Conservation (phyloP, 192 early-diverging fungal species). For the Coemansia interrupta region DNA sequence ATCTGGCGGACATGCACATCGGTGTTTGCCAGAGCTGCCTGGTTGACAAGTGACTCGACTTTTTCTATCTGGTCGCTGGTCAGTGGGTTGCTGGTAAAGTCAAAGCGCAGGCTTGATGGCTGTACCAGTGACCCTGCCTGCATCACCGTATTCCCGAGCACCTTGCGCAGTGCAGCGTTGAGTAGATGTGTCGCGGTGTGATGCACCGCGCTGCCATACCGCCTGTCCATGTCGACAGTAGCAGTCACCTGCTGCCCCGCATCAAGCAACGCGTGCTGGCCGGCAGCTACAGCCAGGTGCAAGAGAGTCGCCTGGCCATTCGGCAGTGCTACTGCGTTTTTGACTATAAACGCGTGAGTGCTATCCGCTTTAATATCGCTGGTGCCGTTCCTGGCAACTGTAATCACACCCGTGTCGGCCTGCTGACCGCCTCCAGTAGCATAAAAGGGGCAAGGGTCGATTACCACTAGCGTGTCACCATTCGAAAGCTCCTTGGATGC, state of each 20-base stretch:
- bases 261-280: conserved; percentile 71
- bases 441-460: conserved; percentile 95
- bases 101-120: conserved; percentile 88
- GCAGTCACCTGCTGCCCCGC: conserved; percentile 62
- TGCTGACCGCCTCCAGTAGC: conserved; percentile 92
- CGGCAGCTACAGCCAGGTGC: conserved; percentile 76
- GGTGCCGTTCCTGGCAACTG: conserved; percentile 47
- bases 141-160: conserved; percentile 67
- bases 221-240: conserved; percentile 80
- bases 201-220: conserved; percentile 86
- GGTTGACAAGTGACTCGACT: conserved; percentile 73
- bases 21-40: conserved; percentile 69
- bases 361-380: conserved; percentile 17
- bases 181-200: conserved; percentile 96
- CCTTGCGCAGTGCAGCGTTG: conserved; percentile 85
- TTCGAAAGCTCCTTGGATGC: conserved; percentile 27
- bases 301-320: conserved; percentile 82
- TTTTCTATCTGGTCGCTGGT: conserved; percentile 59
- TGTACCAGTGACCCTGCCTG: conserved; percentile 95
- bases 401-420: conserved; percentile 79
- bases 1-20: conserved; percentile 78
- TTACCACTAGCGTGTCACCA: conserved; percentile 62
- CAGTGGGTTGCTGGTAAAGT: conserved; percentile 75
- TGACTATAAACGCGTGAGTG: conserved; percentile 77
- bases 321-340: conserved; percentile 34